Evolutionary conservation across 257 asterid genomes (phyloP).

Genomic region (Phtheirospermum japonicum): DNA sequence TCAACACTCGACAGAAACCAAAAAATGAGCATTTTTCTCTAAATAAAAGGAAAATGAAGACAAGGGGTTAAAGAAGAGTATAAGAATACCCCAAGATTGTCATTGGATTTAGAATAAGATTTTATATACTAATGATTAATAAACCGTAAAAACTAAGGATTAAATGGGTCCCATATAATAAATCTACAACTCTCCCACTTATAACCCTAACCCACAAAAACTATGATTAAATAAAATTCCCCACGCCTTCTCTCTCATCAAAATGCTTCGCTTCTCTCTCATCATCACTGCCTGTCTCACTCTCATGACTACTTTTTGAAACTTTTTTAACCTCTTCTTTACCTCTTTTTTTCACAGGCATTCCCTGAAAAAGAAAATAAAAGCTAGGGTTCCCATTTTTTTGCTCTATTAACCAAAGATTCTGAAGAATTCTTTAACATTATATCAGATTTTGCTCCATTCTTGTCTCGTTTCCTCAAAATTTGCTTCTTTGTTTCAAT

Average conservation of each 20-base stretch:
- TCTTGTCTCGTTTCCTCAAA: neutral
- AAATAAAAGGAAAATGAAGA: no score
- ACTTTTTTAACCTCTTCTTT: slow-evolving; percentile 32
- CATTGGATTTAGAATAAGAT: slow-evolving; percentile 4
- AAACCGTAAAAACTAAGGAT: neutral
- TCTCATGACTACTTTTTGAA: slow-evolving; percentile 40
- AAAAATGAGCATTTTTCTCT: no score
- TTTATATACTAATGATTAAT: neutral
- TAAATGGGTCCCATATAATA: slow-evolving; percentile 23
- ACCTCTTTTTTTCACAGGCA: slow-evolving; percentile 50
- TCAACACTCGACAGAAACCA: no score
- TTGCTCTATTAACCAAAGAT: slow-evolving; percentile 20
- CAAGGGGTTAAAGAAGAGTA: no score
- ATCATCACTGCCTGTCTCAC: slow-evolving; percentile 34
- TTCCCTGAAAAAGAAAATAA: slow-evolving; percentile 43
- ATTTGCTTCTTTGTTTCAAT: neutral
- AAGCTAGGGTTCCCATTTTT: slow-evolving; percentile 51
- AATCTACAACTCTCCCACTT: slow-evolving; percentile 11
- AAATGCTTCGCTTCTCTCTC: slow-evolving; percentile 37
- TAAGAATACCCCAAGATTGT: no score
- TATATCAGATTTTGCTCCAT: slow-evolving; percentile 19
- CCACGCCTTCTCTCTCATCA: slow-evolving; percentile 26
- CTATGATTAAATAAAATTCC: slow-evolving; percentile 15
- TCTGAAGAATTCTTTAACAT: slow-evolving; percentile 27
- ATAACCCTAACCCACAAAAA: slow-evolving; percentile 26